Evolutionary conservation across 768 basidiomycete genomes (phyloP).

Genomic region (Lenzites betulinus): DNA sequence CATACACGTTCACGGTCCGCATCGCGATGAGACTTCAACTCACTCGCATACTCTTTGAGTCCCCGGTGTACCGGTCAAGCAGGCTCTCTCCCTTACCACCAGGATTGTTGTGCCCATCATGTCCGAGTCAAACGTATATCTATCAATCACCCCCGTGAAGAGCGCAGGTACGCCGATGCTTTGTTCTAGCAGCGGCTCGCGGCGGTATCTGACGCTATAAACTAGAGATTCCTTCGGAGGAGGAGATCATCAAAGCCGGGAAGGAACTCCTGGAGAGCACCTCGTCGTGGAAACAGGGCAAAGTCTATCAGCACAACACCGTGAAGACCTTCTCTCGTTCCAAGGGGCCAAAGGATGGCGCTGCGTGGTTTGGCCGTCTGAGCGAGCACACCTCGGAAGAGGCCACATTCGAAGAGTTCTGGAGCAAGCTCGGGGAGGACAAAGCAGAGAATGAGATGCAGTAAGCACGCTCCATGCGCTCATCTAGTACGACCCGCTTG

Average conservation of each 20-base stretch:
- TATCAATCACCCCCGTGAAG: slow-evolving; percentile 44
- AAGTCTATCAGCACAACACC: slow-evolving; percentile 51
- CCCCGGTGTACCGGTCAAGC: background rate
- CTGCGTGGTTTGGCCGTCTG: slow-evolving; percentile 67
- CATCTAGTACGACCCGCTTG: background rate
- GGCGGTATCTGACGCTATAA: background rate
- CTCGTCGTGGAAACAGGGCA: slow-evolving; percentile 66
- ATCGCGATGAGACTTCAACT: background rate
- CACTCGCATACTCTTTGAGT: background rate
- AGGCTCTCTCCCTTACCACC: background rate
- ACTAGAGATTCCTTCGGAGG: slow-evolving; percentile 64
- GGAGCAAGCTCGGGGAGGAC: slow-evolving; percentile 65
- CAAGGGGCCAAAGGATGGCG: slow-evolving; percentile 56
- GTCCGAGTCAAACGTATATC: slow-evolving; percentile 32
- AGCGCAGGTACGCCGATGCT: slow-evolving; percentile 36
- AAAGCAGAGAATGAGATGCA: slow-evolving; percentile 71
- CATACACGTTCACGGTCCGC: background rate
- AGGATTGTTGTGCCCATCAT: slow-evolving; percentile 7
- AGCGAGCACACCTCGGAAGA: slow-evolving; percentile 69
- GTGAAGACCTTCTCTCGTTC: slow-evolving; percentile 58
- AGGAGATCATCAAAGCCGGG: slow-evolving; percentile 54
- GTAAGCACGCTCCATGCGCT: slow-evolving; percentile 38
- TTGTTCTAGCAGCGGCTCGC: background rate
- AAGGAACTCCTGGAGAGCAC: slow-evolving; percentile 58
- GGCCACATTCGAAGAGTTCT: slow-evolving; percentile 71